Base-by-base conservation (phyloP, 129 eudicot species). In the Glebionis coronaria region DNA sequence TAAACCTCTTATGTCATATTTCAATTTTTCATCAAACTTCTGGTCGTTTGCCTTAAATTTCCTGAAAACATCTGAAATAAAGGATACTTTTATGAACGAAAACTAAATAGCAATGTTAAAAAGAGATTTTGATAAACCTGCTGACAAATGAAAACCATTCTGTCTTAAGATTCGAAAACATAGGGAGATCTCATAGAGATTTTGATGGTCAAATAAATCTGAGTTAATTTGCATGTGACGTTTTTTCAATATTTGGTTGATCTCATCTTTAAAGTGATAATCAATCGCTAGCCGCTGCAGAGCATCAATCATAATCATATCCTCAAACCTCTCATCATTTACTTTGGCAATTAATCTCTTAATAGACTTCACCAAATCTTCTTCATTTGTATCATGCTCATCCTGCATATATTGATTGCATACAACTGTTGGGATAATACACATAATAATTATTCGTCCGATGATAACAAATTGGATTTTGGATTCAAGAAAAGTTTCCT, bases 91-190 rank as follows among this genome's bases (percentile, higher is more conserved):
- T 29, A 3, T 29, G 35, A 29, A 4, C 0, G 35, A 4, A 29
- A 3, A 29, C 5, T 29, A 29, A 29, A 4, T 29, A 29, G 0
- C 5, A 29, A 4, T 2, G 35, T 13, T 12, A 16, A 29, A 13
- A 3, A 53, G 20, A 49, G 13, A 42, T 55, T 12, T 0, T 3
- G 35, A 29, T 3, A 13, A 23, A 83, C 94, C 82, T 78, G 84
- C 63, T 0, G 77, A 46, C 10, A 84, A 68, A 2, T 52, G 20
- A 72, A 70, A 75, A 8, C 85, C 90, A 20, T 82, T 59, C 27
- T 88, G 88, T 61, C 95, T 78, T 14, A 88, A 57, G 20, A 88
- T 62, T 23, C 91, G 78, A 63, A 88, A 87, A 23, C 44, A 58
- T 8, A 79, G 67, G 0, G 95, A 82, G 77, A 72, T 69, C 14